phyloP scores from a whole-genome alignment of 1,284 basidiomycete genomes.

The Marasmius sp. region DNA sequence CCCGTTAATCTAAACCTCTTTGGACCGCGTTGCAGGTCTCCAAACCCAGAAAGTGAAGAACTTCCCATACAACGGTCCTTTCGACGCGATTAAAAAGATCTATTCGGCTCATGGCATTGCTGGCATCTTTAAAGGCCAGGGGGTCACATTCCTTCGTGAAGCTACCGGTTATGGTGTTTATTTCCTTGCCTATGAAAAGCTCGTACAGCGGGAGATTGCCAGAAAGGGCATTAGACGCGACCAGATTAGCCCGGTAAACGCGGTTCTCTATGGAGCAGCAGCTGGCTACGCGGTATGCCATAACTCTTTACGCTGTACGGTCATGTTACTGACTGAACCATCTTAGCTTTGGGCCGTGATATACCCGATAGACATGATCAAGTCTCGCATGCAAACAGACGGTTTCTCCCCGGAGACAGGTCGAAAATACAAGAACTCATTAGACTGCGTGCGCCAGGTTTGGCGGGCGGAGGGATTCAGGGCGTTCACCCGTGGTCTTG shows the following conservation, averaged over 20 bases:
- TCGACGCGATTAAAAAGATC: constrained; percentile 85
- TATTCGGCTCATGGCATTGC: constrained; percentile 71
- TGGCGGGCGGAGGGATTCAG: constrained; percentile 80
- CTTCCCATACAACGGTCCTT: constrained; percentile 78
- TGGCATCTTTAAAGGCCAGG: constrained; percentile 91
- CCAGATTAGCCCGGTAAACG: constrained; percentile 74
- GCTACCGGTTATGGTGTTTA: constrained; percentile 86
- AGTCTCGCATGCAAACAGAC: constrained; percentile 94
- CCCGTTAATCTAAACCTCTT: constrained; percentile 7
- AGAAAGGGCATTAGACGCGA: constrained; percentile 69
- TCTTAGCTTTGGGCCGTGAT: constrained; percentile 79
- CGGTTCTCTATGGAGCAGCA: constrained; percentile 83
- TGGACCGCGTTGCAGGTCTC: constrained; percentile 52
- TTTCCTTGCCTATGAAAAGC: constrained; percentile 91
- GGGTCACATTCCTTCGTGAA: constrained; percentile 87
- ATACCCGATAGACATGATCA: constrained; percentile 94
- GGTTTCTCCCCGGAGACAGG: constrained; percentile 73
- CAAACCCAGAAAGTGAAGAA: constrained; percentile 84
- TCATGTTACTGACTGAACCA: constrained; percentile 2
- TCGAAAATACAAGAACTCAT: constrained; percentile 78
- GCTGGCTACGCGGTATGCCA: constrained; percentile 79
- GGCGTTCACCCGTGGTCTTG: constrained; percentile 89
- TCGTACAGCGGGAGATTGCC: constrained; percentile 84
- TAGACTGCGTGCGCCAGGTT: constrained; percentile 82
- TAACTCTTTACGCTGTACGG: constrained; percentile 3